Evolutionary conservation across 1,284 basidiomycete genomes (phyloP), one percentile per base, ranked within the genome.

Genomic region (Nidula niveotomentosa): DNA sequence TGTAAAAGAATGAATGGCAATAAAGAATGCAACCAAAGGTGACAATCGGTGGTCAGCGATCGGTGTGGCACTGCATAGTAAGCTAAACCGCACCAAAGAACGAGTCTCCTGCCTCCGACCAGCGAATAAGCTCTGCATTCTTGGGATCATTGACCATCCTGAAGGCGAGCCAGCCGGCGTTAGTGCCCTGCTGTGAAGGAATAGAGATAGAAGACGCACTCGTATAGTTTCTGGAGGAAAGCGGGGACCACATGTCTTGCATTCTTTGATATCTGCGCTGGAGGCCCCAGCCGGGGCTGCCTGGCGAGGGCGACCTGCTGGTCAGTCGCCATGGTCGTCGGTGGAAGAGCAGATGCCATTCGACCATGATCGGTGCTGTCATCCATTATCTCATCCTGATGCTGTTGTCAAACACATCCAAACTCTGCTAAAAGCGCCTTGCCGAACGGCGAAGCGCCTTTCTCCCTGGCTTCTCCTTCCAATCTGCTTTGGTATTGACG

Each of bases 221-320:
- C 91, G 74, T 89, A 94, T 36, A 98, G 80, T 73, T 98, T 98
- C 74, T 94, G 93, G 13, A 96, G 79, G 67, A 98, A 98, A 0
- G 93, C 91, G 0, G 94, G 93, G 1, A 94, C 81, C 10, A 79
- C 74, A 62, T 84, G 82, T 45, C 82, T 73, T 2, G 83, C 75
- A 9, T 79, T 73, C 65, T 75, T 82, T 60, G 76, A 80, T 48
- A 84, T 68, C 60, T 79, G 76, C 2, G 72, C 72, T 9, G 64
- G 60, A 12, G 75, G 67, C 3, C 72, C 70, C 44, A 77, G 73
- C 53, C 63, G 65, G 5, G 73, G 71, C 1, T 76, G 63, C 47
- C 85, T 73, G 0, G 83, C 69, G 23, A 86, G 70, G 3, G 83
- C 79, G 58, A 85, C 74, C 64, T 85, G 82, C 33, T 80, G 63